phyloP scores from a whole-genome alignment of 2,329 filamentous ascomycete genomes.

The Aspergillus cejpii region DNA sequence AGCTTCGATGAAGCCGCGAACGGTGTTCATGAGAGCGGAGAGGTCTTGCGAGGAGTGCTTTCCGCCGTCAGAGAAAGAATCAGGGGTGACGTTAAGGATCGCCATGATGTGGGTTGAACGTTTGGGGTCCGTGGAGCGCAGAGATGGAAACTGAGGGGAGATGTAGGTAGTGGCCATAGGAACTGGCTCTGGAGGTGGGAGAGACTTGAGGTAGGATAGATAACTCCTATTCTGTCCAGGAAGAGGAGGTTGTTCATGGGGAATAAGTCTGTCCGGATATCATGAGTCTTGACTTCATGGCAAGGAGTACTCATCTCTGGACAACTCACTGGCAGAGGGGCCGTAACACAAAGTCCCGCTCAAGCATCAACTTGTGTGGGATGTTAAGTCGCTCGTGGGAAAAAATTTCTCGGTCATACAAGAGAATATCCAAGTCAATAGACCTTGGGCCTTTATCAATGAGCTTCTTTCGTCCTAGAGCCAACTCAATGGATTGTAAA shows the following conservation, averaged over 20 bases:
- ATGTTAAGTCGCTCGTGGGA: conserved; percentile 68
- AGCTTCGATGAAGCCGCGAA: conserved; percentile 55
- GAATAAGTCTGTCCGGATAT: conserved; percentile 34
- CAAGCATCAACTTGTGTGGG: conserved; percentile 76
- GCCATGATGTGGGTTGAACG: conserved; percentile 78
- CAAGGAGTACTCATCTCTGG: not conserved
- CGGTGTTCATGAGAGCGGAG: conserved; percentile 49
- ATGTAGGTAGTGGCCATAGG: conserved; percentile 38
- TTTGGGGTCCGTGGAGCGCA: conserved; percentile 52
- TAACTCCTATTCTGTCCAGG: conserved; percentile 28
- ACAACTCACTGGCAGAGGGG: conserved; percentile 57
- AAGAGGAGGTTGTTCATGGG: conserved; percentile 33
- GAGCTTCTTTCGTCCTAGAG: conserved; percentile 71
- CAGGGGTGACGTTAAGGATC: conserved; percentile 88
- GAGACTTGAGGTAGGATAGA: conserved; percentile 29
- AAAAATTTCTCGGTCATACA: conserved; percentile 65
- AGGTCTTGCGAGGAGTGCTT: conserved; percentile 48
- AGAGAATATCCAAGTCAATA: conserved; percentile 86
- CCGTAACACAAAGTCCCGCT: conserved; percentile 87
- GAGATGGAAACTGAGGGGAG: conserved; percentile 40
- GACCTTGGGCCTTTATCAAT: conserved; percentile 91
- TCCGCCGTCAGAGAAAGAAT: conserved; percentile 94
- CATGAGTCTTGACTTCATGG: not conserved
- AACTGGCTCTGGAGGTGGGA: conserved; percentile 30
- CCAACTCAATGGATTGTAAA: conserved; percentile 76